Evolutionary conservation across 768 basidiomycete species (phyloP).

Genomic region (Agrocybe praecox): DNA sequence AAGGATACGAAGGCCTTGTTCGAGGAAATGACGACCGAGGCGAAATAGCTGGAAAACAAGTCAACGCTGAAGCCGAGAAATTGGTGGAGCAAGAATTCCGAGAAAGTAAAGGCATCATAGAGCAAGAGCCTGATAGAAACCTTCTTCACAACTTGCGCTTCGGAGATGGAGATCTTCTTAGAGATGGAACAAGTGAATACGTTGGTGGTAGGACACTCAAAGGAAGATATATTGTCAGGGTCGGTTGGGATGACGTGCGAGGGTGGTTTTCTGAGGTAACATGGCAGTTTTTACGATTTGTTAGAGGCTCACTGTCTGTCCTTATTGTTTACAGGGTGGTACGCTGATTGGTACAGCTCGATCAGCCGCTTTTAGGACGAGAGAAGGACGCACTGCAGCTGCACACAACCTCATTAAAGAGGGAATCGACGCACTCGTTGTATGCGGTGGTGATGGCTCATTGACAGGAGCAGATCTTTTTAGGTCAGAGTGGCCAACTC

Average conservation of each 20-base stretch:
- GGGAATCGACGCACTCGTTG: constrained; percentile 95
- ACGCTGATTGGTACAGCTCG: constrained; percentile 95
- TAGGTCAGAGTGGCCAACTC: constrained; percentile 91
- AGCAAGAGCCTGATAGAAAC: constrained; percentile 30
- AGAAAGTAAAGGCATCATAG: constrained; percentile 11
- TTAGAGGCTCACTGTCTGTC: not conserved
- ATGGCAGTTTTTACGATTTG: not conserved
- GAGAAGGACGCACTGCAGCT: constrained; percentile 86
- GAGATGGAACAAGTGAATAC: constrained; percentile 82
- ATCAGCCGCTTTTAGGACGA: constrained; percentile 79
- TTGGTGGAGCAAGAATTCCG: constrained; percentile 19
- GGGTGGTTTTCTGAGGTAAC: constrained; percentile 91
- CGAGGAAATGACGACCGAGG: constrained; percentile 70
- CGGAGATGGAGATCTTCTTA: constrained; percentile 76
- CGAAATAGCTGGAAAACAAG: constrained; percentile 18
- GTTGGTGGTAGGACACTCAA: constrained; percentile 73
- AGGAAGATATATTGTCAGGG: constrained; percentile 90
- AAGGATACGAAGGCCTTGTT: constrained; percentile 98
- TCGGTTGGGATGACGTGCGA: constrained; percentile 97
- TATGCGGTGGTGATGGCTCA: constrained; percentile 97
- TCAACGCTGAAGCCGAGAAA: constrained; percentile 23
- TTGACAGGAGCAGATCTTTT: constrained; percentile 96
- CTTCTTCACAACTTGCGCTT: constrained; percentile 80
- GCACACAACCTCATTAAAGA: constrained; percentile 93
- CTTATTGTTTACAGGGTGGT: constrained; percentile 62